Percentiles rank a stretch among this genome's conserved stretches.
Conservation (phyloP, 768 basidiomycete genomes). For the Lactifluus echinatus region DNA sequence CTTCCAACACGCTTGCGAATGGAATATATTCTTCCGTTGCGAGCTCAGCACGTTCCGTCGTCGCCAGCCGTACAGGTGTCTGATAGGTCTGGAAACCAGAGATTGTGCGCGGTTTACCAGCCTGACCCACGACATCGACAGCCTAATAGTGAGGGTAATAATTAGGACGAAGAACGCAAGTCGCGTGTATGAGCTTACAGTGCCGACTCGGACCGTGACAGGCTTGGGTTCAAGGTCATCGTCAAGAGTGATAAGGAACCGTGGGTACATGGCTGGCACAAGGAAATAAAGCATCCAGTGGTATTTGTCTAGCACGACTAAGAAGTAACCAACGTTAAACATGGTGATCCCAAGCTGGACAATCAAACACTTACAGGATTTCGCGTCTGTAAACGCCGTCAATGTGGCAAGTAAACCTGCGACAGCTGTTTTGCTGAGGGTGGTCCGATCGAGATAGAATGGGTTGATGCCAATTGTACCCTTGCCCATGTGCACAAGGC, state of each 20-base stretch:
- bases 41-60: slow-evolving; percentile 89
- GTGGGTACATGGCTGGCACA: slow-evolving; percentile 93
- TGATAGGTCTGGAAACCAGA: slow-evolving; percentile 98
- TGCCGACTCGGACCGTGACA: slow-evolving; percentile 92
- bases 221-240: slow-evolving; percentile 81
- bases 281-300: slow-evolving; percentile 99
- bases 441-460: slow-evolving; percentile 86
- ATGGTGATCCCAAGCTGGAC: background rate
- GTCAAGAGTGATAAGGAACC: slow-evolving; percentile 95
- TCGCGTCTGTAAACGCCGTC: slow-evolving; percentile 89
- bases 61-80: slow-evolving; percentile 91
- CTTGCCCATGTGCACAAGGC: slow-evolving; percentile 99
- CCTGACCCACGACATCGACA: slow-evolving; percentile 95
- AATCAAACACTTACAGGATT: slow-evolving; percentile 61
- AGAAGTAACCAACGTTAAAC: background rate
- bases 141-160: slow-evolving; percentile 42
- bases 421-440: slow-evolving; percentile 83
- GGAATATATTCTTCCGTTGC: slow-evolving; percentile 97
- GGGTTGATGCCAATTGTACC: slow-evolving; percentile 96
- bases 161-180: background rate
- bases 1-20: slow-evolving; percentile 84
- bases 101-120: slow-evolving; percentile 93
- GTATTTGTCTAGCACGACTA: slow-evolving; percentile 88
- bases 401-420: slow-evolving; percentile 84
- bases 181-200: slow-evolving; percentile 37